Conservation (phyloP, 805 yeast genomes). For the Saccharomyces mikatae region DNA sequence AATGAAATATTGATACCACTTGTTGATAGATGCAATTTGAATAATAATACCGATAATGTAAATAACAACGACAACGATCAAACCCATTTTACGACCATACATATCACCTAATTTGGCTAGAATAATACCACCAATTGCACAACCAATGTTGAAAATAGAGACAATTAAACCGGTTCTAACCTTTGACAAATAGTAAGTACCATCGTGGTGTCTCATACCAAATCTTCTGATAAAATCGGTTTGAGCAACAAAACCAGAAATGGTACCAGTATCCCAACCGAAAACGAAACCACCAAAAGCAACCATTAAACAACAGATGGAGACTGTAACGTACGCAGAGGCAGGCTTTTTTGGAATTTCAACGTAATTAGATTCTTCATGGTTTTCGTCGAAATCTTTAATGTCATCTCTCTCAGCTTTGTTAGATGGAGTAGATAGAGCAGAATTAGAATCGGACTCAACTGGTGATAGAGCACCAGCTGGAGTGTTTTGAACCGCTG, state of each 20-base stretch:
- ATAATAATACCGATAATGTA: conserved; percentile 61
- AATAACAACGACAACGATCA: conserved; percentile 52
- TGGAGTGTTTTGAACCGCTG: conserved; percentile 3
- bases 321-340: conserved; percentile 30
- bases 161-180: conserved; percentile 51
- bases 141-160: conserved; percentile 61
- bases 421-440: conserved; percentile 26
- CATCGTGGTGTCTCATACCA: conserved; percentile 39
- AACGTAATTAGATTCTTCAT: background rate
- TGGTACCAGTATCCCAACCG: conserved; percentile 79
- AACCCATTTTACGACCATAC: conserved; percentile 58
- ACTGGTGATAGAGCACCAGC: conserved; percentile 27
- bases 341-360: conserved; percentile 28
- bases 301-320: conserved; percentile 27
- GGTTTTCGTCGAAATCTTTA: conserved; percentile 9
- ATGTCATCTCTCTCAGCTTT: conserved; percentile 25
- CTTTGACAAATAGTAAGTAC: conserved; percentile 41
- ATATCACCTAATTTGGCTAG: conserved; percentile 53
- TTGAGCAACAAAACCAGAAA: conserved; percentile 59
- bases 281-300: conserved; percentile 35
- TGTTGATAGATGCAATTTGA: conserved; percentile 45
- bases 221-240: conserved; percentile 49
- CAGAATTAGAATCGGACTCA: conserved; percentile 15
- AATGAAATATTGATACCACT: conserved; percentile 65
- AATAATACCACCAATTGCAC: conserved; percentile 64